These are phyloP conservation scores for Candida ponderosae DNA, from an alignment of 805 yeast genomes.

Conservation along the genomic window DNA sequence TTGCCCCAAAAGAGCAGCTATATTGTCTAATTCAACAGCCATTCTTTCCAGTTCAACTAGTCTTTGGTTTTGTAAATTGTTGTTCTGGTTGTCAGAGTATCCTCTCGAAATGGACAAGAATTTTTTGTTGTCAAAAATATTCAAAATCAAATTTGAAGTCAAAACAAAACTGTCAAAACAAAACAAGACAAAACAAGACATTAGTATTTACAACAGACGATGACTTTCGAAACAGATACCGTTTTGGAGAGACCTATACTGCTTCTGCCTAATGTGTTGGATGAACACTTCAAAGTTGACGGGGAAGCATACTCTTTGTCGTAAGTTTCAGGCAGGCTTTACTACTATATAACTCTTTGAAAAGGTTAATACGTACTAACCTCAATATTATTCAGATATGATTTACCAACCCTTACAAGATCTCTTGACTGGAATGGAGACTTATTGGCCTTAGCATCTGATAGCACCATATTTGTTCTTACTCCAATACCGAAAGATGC, in stretches of 20 bases:
- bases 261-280: slow-evolving; percentile 17
- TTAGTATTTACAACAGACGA: not conserved
- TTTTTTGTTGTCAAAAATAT: no score
- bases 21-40: not conserved
- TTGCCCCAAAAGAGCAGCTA: not conserved
- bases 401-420: slow-evolving; percentile 9
- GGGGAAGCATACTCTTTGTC: slow-evolving; percentile 15
- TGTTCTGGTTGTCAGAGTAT: no score
- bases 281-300: slow-evolving; percentile 8
- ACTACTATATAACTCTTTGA: not conserved
- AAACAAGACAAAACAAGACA: not conserved
- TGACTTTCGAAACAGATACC: not conserved
- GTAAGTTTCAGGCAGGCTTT: slow-evolving; percentile 7
- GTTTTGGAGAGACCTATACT: slow-evolving; percentile 10
- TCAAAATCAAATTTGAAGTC: no score
- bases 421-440: slow-evolving; percentile 18
- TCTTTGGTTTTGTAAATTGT: no score
- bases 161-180: no score
- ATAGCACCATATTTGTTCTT: slow-evolving; percentile 14
- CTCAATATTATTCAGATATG: slow-evolving; percentile 11
- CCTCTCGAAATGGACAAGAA: no score
- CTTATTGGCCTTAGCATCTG: slow-evolving; percentile 13
- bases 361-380: no score
- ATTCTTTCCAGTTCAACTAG: no score
- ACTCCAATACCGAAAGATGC: slow-evolving; percentile 16